These are phyloP conservation scores for Diversispora epigaea DNA, from an alignment of 192 early-diverging fungal genomes.

Conservation along the genomic window DNA sequence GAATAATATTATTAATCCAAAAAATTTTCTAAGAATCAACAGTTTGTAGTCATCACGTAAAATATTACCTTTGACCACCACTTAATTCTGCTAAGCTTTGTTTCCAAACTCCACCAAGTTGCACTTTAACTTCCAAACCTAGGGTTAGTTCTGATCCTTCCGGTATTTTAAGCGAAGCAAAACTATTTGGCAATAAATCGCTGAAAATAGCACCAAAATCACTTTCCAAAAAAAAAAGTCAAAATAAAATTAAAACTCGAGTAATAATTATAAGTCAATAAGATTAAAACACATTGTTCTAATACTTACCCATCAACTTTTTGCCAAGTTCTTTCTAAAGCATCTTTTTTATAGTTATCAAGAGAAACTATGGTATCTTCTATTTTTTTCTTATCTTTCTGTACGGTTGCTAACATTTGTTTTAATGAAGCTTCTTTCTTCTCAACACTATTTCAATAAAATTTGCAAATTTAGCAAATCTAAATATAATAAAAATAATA, in stretches of 20 bases:
- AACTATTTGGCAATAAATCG: constrained; percentile 89
- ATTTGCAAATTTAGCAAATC: constrained; percentile 10
- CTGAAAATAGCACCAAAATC: constrained; percentile 98
- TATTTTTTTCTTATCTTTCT: constrained; percentile 93
- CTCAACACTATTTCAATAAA: constrained; percentile 60
- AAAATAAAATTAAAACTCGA: constrained; percentile 10
- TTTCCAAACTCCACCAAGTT: constrained; percentile 96
- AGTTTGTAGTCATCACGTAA: neutral
- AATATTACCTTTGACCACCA: constrained; percentile 84
- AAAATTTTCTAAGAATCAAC: constrained; percentile 19
- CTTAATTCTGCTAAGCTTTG: constrained; percentile 93
- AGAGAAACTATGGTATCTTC: constrained; percentile 87
- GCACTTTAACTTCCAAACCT: constrained; percentile 93
- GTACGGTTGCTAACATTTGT: constrained; percentile 84
- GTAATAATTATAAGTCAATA: neutral
- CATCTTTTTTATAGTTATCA: constrained; percentile 89
- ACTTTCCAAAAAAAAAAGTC: constrained; percentile 34
- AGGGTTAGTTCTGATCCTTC: constrained; percentile 77
- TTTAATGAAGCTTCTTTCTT: constrained; percentile 85
- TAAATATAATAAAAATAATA: neutral
- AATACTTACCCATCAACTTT: constrained; percentile 77
- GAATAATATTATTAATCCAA: constrained; percentile 10
- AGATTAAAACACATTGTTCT: neutral
- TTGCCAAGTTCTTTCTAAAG: constrained; percentile 83
- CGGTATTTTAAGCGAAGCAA: constrained; percentile 81